phyloP scores from a whole-genome alignment of 1,139 yeast genomes.

The Neolecta irregularis region DNA sequence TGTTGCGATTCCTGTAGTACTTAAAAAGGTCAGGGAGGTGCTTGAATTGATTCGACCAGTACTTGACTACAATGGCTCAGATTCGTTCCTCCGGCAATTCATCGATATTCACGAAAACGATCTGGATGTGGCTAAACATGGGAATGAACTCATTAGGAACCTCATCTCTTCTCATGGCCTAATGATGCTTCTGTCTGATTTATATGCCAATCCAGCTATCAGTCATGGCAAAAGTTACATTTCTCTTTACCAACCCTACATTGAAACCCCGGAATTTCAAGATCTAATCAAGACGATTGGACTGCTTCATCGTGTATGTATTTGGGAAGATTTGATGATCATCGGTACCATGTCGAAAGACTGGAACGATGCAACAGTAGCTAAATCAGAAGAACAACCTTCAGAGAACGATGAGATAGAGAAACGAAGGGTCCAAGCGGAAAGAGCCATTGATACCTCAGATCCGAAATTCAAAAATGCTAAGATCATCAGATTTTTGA shows the following conservation, averaged over 20 bases:
- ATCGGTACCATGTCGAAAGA: constrained; percentile 13
- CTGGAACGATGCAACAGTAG: constrained; percentile 17
- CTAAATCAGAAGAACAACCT: constrained; percentile 10
- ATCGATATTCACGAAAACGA: constrained; percentile 1
- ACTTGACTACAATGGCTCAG: constrained; percentile 8
- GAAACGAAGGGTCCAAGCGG: constrained; percentile 18
- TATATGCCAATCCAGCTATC: constrained; percentile 14
- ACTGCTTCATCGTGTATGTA: constrained; percentile 13
- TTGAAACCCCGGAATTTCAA: constrained; percentile 9
- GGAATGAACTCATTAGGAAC: constrained; percentile 13
- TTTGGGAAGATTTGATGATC: constrained; percentile 17
- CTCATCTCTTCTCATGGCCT: constrained; percentile 14
- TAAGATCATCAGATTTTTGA: constrained; percentile 21
- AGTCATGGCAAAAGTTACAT: constrained; percentile 13
- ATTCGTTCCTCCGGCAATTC: constrained; percentile 11
- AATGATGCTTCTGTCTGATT: constrained; percentile 14
- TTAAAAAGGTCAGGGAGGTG: constrained; percentile 6
- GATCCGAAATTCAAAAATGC: constrained; percentile 18
- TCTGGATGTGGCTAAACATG: constrained; percentile 1
- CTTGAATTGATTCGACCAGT: constrained; percentile 3
- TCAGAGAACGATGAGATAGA: constrained; percentile 19
- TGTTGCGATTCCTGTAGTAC: constrained; percentile 9
- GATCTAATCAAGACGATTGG: constrained; percentile 14
- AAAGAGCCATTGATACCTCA: constrained; percentile 16
- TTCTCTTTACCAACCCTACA: constrained; percentile 15